Base-by-base conservation (phyloP, 176 grass and related monocot species). In the Ensete ventricosum region DNA sequence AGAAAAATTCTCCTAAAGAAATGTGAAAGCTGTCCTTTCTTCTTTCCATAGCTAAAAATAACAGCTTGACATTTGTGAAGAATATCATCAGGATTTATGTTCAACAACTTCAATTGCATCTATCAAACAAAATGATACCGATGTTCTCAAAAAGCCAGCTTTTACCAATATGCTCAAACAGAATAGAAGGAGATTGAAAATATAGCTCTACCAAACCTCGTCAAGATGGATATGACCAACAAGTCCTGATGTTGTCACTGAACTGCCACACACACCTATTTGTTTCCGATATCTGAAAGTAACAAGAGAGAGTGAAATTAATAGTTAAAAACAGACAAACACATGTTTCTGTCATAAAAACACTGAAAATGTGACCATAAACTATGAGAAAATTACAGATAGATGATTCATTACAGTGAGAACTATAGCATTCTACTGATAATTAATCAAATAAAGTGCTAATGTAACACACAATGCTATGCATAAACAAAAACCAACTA, bases 221-320 rank as follows among this genome's bases (percentile, higher is more conserved):
- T 96, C 87, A 62, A 96, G 79, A 77, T 96, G 92, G 77, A 96
- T 88, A 80, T 96, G 92, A 50, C 94, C 94, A 26, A 93, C 82
- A 84, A 93, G 84, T 70, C 81, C 72, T 75, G 88, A 83, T 67
- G 82, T 79, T 57, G 80, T 57, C 86, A 87, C 86, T 80, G 82
- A 77, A 70, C 20, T 85, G 54, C 58, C 88, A 59, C 73, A 81
- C 75, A 92, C 76, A 82, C 16, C 75, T 50, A 76, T 88, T 75
- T 87, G 81, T 51, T 83, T 93, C 62, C 87, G 86, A 62, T 91
- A 87, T 83, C 94, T 98, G 73, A 82, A 90, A 85, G 73, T 77
- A 77, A 48, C 62, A 19, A 76, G 50, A 10, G 0, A 55, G 14
- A n/a, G 34, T 43, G 34, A 43, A 43, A 43, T 43, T 43, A 43